Percentiles rank a stretch among this genome's conserved stretches.
Conservation (phyloP, 208 protist species). For the Endotrypanum monterogeii region DNA sequence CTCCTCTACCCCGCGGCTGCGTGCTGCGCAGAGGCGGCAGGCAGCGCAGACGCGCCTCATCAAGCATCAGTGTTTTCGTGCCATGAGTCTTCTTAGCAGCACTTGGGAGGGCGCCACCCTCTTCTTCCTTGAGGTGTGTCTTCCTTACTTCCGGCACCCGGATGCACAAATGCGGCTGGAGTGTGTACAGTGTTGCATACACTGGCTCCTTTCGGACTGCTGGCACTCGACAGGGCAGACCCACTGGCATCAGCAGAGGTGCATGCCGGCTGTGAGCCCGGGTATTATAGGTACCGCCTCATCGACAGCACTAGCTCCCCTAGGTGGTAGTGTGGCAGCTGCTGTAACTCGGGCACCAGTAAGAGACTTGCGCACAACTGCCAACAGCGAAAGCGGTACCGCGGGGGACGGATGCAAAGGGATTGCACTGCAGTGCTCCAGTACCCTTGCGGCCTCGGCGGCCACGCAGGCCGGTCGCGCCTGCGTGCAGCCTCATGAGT, state of each 20-base stretch:
- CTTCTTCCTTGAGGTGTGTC: slow-evolving; percentile 72
- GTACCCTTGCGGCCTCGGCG: background rate
- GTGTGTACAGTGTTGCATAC: slow-evolving; percentile 64
- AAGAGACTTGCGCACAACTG: slow-evolving; percentile 21
- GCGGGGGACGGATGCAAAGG: background rate
- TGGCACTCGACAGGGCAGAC: slow-evolving; percentile 23
- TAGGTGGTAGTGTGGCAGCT: slow-evolving; percentile 5
- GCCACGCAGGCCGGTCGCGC: background rate
- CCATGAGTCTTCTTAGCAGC: slow-evolving; percentile 53
- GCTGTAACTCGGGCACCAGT: slow-evolving; percentile 27
- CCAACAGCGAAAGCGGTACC: background rate
- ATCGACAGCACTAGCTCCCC: background rate
- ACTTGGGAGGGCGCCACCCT: slow-evolving; percentile 55
- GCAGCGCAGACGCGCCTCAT: slow-evolving; percentile 27
- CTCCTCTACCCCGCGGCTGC: background rate
- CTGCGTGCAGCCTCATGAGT: background rate
- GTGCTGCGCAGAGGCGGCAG: slow-evolving; percentile 9
- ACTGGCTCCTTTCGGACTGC: slow-evolving; percentile 43
- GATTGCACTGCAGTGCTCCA: slow-evolving; percentile 7
- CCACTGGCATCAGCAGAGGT: background rate
- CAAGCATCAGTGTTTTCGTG: slow-evolving; percentile 72
- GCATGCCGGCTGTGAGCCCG: background rate
- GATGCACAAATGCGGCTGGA: slow-evolving; percentile 58
- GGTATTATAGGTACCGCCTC: background rate
- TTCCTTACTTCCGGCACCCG: slow-evolving; percentile 67